Base-by-base conservation (phyloP, 2,329 filamentous ascomycete species). In the Fonsecaea monophora region DNA sequence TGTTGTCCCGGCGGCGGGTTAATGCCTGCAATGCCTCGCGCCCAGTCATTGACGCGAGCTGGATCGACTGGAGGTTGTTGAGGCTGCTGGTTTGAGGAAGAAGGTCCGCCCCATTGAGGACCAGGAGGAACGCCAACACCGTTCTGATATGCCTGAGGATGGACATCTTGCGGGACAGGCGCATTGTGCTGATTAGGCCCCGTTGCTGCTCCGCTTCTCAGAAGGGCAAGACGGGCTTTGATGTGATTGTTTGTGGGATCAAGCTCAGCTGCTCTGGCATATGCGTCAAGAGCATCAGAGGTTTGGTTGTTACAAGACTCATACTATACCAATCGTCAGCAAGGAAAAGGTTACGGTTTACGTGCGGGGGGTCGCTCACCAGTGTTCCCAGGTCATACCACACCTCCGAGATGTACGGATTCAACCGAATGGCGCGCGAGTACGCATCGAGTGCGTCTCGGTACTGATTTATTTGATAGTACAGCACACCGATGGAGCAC, bases 391-490 rank as follows among this genome's bases (percentile, higher is more conserved):
- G 84, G 79, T 99, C 95, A 79, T 98, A 99, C 95, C 95, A 99
- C 60, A 99, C 95, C 79, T 99, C 95, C 1, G 94, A 97, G 71
- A 99, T 98, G 83, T 96, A 97, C 4, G 95, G 95, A 77, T 98
- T 99, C 74, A 99, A 82, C 64, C 95, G 90, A 74, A 98, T 99
- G 55, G 95, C 95, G 68, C 95, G 91, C 68, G 94, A 97, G 80
- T 98, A 99, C 45, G 95, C 95, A 82, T 99, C 95, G 61, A 99
- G 86, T 2, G 95, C 95, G 83, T 99, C 95, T 66, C 95, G 90
- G 81, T 99, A 99, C 82, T 99, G 95, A 80, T 98, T 99, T 83
- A 99, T 99, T 81, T 98, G 95, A 82, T 98, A 99, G 79, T 99
- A 99, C 67, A 99, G 86, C 15, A 99, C 95, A 78, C 95, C 95